Evolutionary conservation across 2,329 filamentous ascomycete genomes (phyloP).

Genomic region (Scolecobasidium constrictum): DNA sequence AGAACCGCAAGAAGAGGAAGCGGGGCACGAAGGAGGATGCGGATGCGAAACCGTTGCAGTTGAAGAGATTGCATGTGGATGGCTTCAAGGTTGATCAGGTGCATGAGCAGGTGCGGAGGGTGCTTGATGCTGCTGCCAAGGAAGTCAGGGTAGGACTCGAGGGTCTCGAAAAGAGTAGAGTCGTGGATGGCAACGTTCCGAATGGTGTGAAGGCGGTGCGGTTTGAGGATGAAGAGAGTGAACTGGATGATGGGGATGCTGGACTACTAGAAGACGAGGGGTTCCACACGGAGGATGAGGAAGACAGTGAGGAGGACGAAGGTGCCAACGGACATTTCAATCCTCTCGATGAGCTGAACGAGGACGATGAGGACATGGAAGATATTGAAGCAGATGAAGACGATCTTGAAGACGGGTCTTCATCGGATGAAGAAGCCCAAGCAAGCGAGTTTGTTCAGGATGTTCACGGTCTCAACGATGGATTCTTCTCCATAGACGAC

Average conservation of each 20-base stretch:
- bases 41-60: conserved; percentile 44
- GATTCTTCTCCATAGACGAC: conserved; percentile 94
- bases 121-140: conserved; percentile 55
- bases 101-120: conserved; percentile 84
- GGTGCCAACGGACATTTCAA: conserved; percentile 27
- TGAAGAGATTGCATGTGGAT: conserved; percentile 74
- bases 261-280: conserved; percentile 21
- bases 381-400: conserved; percentile 34
- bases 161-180: conserved; percentile 13
- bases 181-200: conserved; percentile 12
- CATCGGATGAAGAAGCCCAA: conserved; percentile 33
- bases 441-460: conserved; percentile 56
- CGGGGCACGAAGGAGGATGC: conserved; percentile 38
- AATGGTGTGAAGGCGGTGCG: conserved; percentile 8
- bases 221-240: conserved; percentile 12
- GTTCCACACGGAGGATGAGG: conserved; percentile 17
- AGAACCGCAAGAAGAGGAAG: conserved; percentile 67
- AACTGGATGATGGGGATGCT: conserved; percentile 12
- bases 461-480: conserved; percentile 81
- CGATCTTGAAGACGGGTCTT: conserved; percentile 12
- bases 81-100: conserved; percentile 84
- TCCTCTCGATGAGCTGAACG: conserved; percentile 24
- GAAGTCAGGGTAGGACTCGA: conserved; percentile 39
- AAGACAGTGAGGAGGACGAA: conserved; percentile 23
- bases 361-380: conserved; percentile 20